Conservation (phyloP, 208 protist species). For the Acanthamoeba triangularis region DNA sequence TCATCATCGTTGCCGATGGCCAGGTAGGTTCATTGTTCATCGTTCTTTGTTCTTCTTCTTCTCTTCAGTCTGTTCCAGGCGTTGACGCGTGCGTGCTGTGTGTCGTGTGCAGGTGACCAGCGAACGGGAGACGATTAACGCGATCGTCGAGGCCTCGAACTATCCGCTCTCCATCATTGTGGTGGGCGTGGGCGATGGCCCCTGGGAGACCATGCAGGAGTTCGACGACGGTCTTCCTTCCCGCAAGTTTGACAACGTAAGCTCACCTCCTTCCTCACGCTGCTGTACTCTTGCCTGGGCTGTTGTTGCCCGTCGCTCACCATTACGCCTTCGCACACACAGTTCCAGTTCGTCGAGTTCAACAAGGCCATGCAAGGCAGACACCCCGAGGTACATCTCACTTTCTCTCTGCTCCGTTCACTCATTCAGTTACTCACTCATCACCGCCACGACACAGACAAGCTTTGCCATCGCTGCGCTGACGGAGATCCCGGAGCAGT, state of each 20-base stretch:
- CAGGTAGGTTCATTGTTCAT: constrained; percentile 63
- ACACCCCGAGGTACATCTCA: neutral
- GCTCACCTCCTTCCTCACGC: neutral
- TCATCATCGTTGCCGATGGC: constrained; percentile 82
- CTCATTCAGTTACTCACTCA: neutral
- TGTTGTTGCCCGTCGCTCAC: neutral
- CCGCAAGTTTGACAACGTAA: constrained; percentile 62
- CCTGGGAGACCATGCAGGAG: constrained; percentile 65
- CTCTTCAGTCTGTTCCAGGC: neutral
- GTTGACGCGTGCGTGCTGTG: neutral
- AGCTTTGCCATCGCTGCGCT: constrained; percentile 52
- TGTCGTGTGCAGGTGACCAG: constrained; percentile 1
- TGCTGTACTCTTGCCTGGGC: neutral
- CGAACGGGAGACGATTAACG: constrained; percentile 89
- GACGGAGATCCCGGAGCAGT: constrained; percentile 72
- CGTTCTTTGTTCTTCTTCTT: too few species aligned
- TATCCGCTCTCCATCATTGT: constrained; percentile 94
- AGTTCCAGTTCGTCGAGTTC: constrained; percentile 71
- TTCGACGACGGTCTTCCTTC: constrained; percentile 66
- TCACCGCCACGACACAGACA: neutral
- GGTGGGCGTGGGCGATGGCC: constrained; percentile 92
- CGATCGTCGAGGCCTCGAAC: constrained; percentile 92
- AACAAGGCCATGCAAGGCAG: constrained; percentile 2
- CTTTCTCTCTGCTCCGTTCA: neutral
- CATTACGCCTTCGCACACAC: neutral